A percentile compares a stretch with the other conserved stretches of the same genome.
Evolutionary conservation across 176 grass and related monocot species (phyloP).

Genomic region (Eragrostis nindensis): DNA sequence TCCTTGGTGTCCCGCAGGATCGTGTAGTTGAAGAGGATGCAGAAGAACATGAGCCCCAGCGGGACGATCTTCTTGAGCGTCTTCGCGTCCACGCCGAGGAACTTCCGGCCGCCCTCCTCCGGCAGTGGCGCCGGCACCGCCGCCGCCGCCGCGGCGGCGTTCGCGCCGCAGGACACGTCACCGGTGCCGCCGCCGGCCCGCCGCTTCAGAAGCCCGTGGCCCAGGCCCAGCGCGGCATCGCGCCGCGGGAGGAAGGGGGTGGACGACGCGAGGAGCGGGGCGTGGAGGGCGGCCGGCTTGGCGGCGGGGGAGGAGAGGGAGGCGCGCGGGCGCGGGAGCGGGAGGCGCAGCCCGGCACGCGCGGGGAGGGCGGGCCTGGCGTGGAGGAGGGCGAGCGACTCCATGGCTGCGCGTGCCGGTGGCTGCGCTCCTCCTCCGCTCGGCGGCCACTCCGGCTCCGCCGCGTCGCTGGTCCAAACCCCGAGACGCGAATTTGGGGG

Average conservation of each 20-base stretch:
- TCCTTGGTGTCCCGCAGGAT: constrained; percentile 92
- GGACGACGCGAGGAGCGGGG: constrained; percentile 40
- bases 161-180: constrained; percentile 18
- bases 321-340: constrained; percentile 29
- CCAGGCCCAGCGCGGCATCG: constrained; percentile 33
- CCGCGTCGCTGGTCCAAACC: constrained; percentile 13
- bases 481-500: constrained; percentile 20
- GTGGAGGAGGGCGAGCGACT: constrained; percentile 44
- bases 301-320: constrained; percentile 12
- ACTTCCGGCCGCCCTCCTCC: constrained; percentile 35
- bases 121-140: constrained; percentile 17
- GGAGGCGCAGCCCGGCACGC: constrained; percentile 46
- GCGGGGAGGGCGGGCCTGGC: constrained; percentile 39
- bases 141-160: constrained; percentile 12
- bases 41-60: constrained; percentile 90
- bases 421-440: constrained; percentile 8
- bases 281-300: constrained; percentile 25
- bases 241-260: constrained; percentile 11
- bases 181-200: neutral
- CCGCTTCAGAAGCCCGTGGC: constrained; percentile 36
- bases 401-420: constrained; percentile 21
- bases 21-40: constrained; percentile 92
- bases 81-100: constrained; percentile 60
- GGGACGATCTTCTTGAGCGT: constrained; percentile 82
- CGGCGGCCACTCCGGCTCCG: constrained; percentile 15